Evolutionary conservation across 1,284 basidiomycete genomes (phyloP), one percentile per base, ranked within the genome.

Genomic region (Entoloma clypeatum): DNA sequence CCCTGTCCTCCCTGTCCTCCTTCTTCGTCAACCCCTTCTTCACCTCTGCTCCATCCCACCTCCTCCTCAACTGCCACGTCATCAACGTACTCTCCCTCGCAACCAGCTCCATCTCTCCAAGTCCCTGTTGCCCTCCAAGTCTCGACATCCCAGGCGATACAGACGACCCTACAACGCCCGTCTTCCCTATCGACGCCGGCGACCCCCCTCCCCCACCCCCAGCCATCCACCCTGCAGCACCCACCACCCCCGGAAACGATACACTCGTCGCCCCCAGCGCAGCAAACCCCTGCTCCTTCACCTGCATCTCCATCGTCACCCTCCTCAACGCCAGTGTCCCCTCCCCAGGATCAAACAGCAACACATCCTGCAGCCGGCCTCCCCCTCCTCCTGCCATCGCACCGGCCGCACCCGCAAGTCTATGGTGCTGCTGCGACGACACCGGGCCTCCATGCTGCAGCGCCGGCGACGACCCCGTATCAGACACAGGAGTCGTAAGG

Each of bases 281-380:
- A 4, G 36, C 34, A 2, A 28, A 29, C 21, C 57, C 37, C 17
- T 52, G 49, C n/a, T 63, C 58, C 21, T 41, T 49, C 4, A 57
- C 16, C 11, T 50, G 45, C 8, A 64, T 48, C 14, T 79, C 75
- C 5, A 79, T 43, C 5, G 63, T 62, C 26, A 85, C 62, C 0
- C 81, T 68, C 17, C 75, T 67, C 32, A 86, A 63, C 0, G 74
- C 74, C 11, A 86, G 63, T 3, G 71, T 62, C 0, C 80, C 77
- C 35, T 78, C 74, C 1, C 62, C 60, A 0, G 80, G 75, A 54
- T 86, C 79, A 49, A 86, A 85, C 2, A 85, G 57, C 14, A 86
- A 68, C 0, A 83, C 49, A 49, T 86, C 81, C 55, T 82, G 80
- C n/a, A n/a, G n/a, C n/a, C n/a, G n/a, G n/a, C n/a, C n/a, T n/a